phyloP scores from a whole-genome alignment of 1,284 basidiomycete genomes.

The Cryptococcus sp. region DNA sequence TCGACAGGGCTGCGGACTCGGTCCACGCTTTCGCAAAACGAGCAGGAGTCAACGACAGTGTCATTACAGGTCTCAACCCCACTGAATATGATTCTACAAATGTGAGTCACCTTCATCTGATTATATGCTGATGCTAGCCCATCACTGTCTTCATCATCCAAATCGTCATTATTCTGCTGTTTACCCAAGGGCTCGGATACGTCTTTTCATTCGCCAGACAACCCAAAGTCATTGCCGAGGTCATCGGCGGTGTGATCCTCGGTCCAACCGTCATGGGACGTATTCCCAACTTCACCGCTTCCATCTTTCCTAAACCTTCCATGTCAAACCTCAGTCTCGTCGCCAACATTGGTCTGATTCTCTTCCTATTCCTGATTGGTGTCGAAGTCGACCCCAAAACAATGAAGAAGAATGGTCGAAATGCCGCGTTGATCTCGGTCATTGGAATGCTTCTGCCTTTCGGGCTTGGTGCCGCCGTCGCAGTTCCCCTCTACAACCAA shows the following conservation, averaged over 20 bases:
- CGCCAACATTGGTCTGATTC: slow-evolving; percentile 87
- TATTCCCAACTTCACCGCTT: slow-evolving; percentile 73
- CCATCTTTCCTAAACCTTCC: slow-evolving; percentile 73
- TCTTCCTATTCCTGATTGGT: slow-evolving; percentile 89
- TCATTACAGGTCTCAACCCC: slow-evolving; percentile 61
- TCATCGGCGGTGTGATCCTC: slow-evolving; percentile 76
- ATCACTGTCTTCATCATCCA: slow-evolving; percentile 81
- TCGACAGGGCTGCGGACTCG: background rate
- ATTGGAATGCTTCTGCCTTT: slow-evolving; percentile 73
- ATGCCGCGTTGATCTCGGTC: slow-evolving; percentile 58
- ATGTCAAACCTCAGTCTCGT: slow-evolving; percentile 76
- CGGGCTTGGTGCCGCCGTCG: slow-evolving; percentile 75
- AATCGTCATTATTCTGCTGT: slow-evolving; percentile 61
- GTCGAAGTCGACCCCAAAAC: slow-evolving; percentile 80
- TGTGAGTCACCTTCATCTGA: slow-evolving; percentile 22
- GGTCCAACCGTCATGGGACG: slow-evolving; percentile 65
- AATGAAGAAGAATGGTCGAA: slow-evolving; percentile 69
- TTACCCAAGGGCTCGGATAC: slow-evolving; percentile 67
- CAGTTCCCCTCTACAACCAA: slow-evolving; percentile 69
- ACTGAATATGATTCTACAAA: slow-evolving; percentile 57
- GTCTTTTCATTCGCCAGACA: slow-evolving; percentile 65
- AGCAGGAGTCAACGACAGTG: slow-evolving; percentile 16
- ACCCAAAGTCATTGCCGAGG: slow-evolving; percentile 81
- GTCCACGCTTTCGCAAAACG: background rate
- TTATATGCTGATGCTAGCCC: slow-evolving; percentile 52